Evolutionary conservation across 768 basidiomycete species (phyloP), one percentile per base, ranked within the genome.

Genomic region (Boletellus emodensis): DNA sequence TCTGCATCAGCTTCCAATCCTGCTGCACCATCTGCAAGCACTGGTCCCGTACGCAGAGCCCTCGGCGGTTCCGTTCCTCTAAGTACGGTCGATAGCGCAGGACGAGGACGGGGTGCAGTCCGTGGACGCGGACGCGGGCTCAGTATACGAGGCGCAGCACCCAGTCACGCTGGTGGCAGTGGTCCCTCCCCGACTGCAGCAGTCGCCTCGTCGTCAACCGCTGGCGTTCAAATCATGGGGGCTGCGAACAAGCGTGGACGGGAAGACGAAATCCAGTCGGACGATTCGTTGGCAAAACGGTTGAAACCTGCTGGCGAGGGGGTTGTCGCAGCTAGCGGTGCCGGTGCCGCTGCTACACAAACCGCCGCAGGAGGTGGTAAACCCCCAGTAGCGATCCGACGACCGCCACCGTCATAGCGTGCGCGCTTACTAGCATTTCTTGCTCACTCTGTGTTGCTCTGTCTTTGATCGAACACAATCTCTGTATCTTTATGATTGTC

Each of bases 201-300:
- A 11, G 13, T 48, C 6, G 17, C 51, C 2, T 14, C 56, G 20
- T 56, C 73, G 4, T 42, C 73, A 34, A 58, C 71, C 12, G 68
- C 67, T 7, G 77, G 76, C 9, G 71, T 84, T 36, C 77, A 78
- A 13, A 85, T 85, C 40, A 76, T 81, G 58, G 85, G 84, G 32
- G 85, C 84, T 6, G 82, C 83, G 14, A 69, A 58, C 30, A 88
- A 88, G 56, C 78, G 85, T 24, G 75, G 79, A 32, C 75, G 85
- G 37, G 85, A 88, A 54, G 81, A 82, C 28, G 72, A 71, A 11
- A 63, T 68, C 22, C 60, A 18, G 18, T 63, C n/a, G 0, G 82
- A 83, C 17, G 81, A 83, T 58, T 78, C 83, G 10, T 70, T 87
- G 30, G 82, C 79, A 0, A 87, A 88, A 61, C 79, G 86, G 39